Base-by-base conservation (phyloP, 2,329 filamentous ascomycete species). In the Ascochyta rabiei region DNA sequence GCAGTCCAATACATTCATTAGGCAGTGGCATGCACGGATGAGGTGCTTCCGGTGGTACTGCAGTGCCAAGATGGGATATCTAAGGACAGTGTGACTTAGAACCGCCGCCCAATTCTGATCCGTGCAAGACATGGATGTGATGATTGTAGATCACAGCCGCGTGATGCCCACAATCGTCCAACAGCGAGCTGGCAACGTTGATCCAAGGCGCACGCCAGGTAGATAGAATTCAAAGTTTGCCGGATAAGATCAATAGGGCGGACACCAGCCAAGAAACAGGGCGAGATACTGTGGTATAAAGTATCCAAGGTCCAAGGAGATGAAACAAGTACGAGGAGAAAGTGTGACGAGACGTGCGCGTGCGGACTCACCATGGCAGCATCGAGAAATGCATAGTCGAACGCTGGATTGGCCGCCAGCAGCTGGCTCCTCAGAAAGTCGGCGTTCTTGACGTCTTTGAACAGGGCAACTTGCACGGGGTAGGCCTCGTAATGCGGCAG, bases 311-410 rank as follows among this genome's bases (percentile, higher is more conserved):
- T 13, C 31, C 18, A 24, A 37, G 24, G 21, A 30, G 24, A 23
- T 24, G 6, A 23, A 34, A 19, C 21, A 6, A 21, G 18, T 19
- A 10, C 13, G 26, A 28, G 1, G 39, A 1, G 13, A 4, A 26
- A 21, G 45, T 44, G 33, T 40, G 40, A 48, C 13, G 40, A 30
- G 43, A 52, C 28, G 48, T 41, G 48, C 41, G 59, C 19, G 21
- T 38, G 30, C 24, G 28, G 16, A n/a, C 21, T 51, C 81, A 93
- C 88, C 73, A 90, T 85, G 40, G 85, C 86, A 18, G 92, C 92
- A 77, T 99, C 93, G 41, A 99, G 84, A 63, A 99, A 89, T 30
- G 93, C 92, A 80, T 98, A 98, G 76, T 98, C 92, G 67, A 93
- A 98, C 8, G 88, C 87, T 10, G 85, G 70, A 71, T 98, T 96